Conservation (phyloP, 192 early-diverging fungal species). For the Coemansia brasiliensis region DNA sequence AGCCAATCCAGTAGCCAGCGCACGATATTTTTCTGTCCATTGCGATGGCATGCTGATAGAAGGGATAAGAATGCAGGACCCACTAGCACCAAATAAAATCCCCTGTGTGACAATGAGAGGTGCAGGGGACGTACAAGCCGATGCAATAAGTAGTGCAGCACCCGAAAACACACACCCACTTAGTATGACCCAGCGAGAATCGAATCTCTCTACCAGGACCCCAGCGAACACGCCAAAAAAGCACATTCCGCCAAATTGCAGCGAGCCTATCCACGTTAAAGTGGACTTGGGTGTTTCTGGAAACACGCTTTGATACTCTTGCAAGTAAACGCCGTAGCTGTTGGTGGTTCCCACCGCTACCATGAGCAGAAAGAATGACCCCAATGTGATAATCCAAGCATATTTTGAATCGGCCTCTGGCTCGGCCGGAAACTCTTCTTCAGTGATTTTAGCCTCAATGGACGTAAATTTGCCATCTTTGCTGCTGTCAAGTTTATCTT, state of each 20-base stretch:
- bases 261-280: slow-evolving; percentile 42
- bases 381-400: slow-evolving; percentile 35
- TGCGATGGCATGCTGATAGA: slow-evolving; percentile 65
- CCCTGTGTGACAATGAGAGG: slow-evolving; percentile 73
- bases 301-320: slow-evolving; percentile 33
- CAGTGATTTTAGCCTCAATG: background rate
- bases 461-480: background rate
- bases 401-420: slow-evolving; percentile 13
- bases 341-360: slow-evolving; percentile 26
- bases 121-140: slow-evolving; percentile 45
- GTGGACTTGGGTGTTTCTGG: slow-evolving; percentile 20
- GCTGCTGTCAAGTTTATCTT: background rate
- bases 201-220: slow-evolving; percentile 28
- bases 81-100: slow-evolving; percentile 68
- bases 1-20: slow-evolving; percentile 72
- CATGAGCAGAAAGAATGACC: slow-evolving; percentile 35
- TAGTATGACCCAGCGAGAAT: slow-evolving; percentile 8
- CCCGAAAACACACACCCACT: slow-evolving; percentile 17
- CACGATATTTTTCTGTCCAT: slow-evolving; percentile 69
- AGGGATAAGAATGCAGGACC: slow-evolving; percentile 62
- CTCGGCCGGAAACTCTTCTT: slow-evolving; percentile 4
- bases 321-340: slow-evolving; percentile 32
- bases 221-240: slow-evolving; percentile 32
- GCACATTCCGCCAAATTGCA: slow-evolving; percentile 37
- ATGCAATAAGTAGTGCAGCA: slow-evolving; percentile 22